Evolutionary conservation across 805 yeast species (phyloP).

Genomic region (Yamadazyma olivae): DNA sequence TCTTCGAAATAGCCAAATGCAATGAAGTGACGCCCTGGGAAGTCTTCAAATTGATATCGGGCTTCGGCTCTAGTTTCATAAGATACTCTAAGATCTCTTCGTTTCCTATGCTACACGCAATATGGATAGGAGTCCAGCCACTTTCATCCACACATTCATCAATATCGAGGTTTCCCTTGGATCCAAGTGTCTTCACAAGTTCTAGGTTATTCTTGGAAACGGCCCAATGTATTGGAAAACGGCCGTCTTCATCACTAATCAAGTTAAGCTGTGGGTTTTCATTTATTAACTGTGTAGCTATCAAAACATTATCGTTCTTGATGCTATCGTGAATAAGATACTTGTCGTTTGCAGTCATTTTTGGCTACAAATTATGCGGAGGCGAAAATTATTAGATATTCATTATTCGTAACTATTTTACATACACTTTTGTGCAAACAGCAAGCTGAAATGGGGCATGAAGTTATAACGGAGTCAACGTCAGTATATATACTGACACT

Average conservation of each 20-base stretch:
- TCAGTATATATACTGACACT: too few species aligned
- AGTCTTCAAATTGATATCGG: slow-evolving; percentile 62
- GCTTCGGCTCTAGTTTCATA: slow-evolving; percentile 45
- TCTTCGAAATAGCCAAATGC: slow-evolving; percentile 75
- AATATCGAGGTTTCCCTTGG: slow-evolving; percentile 44
- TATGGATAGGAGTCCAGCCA: slow-evolving; percentile 89
- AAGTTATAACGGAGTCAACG: too few species aligned
- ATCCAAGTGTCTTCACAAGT: slow-evolving; percentile 17
- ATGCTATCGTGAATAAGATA: slow-evolving; percentile 59
- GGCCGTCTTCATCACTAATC: slow-evolving; percentile 62
- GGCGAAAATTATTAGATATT: too few species aligned
- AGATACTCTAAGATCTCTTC: slow-evolving; percentile 48
- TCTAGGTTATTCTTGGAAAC: slow-evolving; percentile 57
- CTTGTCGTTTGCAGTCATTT: too few species aligned
- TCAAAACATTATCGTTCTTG: slow-evolving; percentile 51
- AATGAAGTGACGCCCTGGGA: slow-evolving; percentile 69
- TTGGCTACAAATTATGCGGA: too few species aligned
- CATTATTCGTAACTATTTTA: too few species aligned
- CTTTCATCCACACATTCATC: slow-evolving; percentile 69
- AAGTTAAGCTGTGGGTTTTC: slow-evolving; percentile 48
- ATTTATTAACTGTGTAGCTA: slow-evolving; percentile 49
- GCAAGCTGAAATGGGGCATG: too few species aligned
- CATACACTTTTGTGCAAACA: too few species aligned
- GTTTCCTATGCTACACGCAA: slow-evolving; percentile 75
- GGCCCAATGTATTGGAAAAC: slow-evolving; percentile 91